Conservation (phyloP, 208 protist species). For the Trypanosoma avium region DNA sequence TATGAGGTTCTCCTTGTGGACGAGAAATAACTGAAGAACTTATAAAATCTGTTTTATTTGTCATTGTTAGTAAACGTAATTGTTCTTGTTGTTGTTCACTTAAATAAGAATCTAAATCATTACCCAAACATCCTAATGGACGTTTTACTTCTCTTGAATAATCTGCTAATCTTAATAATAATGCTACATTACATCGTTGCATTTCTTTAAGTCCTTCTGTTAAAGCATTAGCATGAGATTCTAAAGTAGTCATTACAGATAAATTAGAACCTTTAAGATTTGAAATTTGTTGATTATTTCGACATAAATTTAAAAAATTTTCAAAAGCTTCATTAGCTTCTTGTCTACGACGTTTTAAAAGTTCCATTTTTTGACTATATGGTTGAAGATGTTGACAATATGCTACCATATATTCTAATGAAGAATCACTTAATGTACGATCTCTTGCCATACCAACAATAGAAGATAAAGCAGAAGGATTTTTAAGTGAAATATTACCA, state of each 20-base stretch:
- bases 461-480: neutral
- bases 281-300: conserved; percentile 6
- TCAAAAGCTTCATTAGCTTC: conserved; percentile 36
- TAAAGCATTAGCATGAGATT: conserved; percentile 15
- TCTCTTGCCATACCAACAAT: neutral
- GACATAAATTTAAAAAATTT: conserved; percentile 34
- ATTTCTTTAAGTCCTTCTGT: conserved; percentile 26
- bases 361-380: conserved; percentile 50
- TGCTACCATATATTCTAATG: conserved; percentile 34
- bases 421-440: neutral
- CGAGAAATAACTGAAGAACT: neutral
- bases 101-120: neutral
- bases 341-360: conserved; percentile 38
- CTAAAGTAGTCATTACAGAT: conserved; percentile 10
- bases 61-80: neutral
- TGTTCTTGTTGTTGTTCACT: conserved; percentile 1
- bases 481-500: neutral
- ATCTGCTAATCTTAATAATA: conserved; percentile 13
- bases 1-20: neutral
- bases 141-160: conserved; percentile 22
- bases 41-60: neutral
- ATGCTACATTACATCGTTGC: conserved; percentile 17
- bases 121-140: conserved; percentile 10
- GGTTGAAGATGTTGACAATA: conserved; percentile 70
- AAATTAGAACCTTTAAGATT: conserved; percentile 6